Conservation (phyloP, 768 basidiomycete genomes). For the Piloderma croceum region DNA sequence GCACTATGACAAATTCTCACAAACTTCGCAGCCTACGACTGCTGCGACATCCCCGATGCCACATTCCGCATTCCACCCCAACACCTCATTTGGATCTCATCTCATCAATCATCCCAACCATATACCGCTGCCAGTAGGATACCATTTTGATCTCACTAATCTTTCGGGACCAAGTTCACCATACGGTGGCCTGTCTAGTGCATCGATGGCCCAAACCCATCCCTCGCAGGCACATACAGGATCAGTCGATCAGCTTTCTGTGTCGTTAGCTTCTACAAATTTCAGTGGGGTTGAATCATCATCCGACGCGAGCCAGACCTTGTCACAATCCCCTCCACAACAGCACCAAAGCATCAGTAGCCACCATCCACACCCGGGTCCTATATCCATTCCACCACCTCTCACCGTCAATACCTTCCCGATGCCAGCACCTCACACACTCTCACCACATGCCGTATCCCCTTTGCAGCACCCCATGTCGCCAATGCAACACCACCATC, state of each 20-base stretch:
- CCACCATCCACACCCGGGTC: slow-evolving; percentile 59
- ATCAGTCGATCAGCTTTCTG: no score
- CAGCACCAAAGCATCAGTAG: slow-evolving; percentile 2
- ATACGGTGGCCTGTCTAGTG: slow-evolving; percentile 30
- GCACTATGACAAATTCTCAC: slow-evolving; percentile 81
- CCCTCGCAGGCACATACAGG: slow-evolving; percentile 1
- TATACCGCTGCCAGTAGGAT: slow-evolving; percentile 31
- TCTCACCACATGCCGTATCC: slow-evolving; percentile 31
- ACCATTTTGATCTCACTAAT: slow-evolving; percentile 33
- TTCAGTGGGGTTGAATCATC: background rate
- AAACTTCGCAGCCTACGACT: slow-evolving; percentile 21
- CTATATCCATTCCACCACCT: slow-evolving; percentile 63
- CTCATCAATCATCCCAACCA: slow-evolving; percentile 17
- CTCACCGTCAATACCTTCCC: slow-evolving; percentile 39
- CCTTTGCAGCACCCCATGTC: slow-evolving; percentile 36
- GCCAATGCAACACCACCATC: slow-evolving; percentile 33
- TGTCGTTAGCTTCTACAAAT: background rate
- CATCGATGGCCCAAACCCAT: slow-evolving; percentile 11
- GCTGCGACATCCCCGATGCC: slow-evolving; percentile 19
- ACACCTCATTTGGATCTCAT: slow-evolving; percentile 3
- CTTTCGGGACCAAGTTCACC: slow-evolving; percentile 34
- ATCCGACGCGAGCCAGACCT: background rate
- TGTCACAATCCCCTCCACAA: background rate
- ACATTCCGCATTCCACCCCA: slow-evolving; percentile 7
- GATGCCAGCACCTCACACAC: slow-evolving; percentile 23